Percentiles rank a stretch among this genome's conserved stretches.
phyloP scores from a whole-genome alignment of 1,284 basidiomycete species.

The Pholiota adiposa region DNA sequence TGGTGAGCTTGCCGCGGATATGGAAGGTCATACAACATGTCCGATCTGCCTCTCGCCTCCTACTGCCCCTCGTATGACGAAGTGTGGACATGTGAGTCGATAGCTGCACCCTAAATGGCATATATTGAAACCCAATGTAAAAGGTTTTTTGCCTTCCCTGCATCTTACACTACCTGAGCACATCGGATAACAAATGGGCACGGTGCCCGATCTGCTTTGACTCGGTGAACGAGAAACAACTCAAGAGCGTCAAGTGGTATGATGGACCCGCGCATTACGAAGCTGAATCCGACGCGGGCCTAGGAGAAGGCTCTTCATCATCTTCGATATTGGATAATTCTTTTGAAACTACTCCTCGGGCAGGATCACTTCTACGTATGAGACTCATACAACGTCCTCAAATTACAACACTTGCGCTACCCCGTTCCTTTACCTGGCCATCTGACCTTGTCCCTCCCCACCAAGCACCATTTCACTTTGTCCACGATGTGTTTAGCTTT shows the following conservation, averaged over 20 bases:
- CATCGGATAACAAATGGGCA: conserved; percentile 85
- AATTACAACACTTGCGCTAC: conserved; percentile 94
- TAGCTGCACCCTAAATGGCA: conserved; percentile 31
- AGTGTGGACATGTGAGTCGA: conserved; percentile 90
- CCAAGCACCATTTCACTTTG: conserved; percentile 93
- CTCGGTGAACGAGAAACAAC: conserved; percentile 87
- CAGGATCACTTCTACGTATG: conserved; percentile 75
- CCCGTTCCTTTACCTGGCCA: conserved; percentile 91
- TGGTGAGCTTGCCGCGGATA: conserved; percentile 39
- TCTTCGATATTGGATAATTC: conserved; percentile 36
- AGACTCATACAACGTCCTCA: conserved; percentile 92
- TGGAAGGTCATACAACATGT: conserved; percentile 77
- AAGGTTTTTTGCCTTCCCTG: conserved; percentile 83
- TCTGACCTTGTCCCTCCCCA: conserved; percentile 90
- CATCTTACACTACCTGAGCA: conserved; percentile 89
- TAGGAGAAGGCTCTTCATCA: conserved; percentile 47
- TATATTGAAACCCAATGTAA: not conserved
- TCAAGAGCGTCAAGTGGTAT: conserved; percentile 92
- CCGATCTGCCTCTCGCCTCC: conserved; percentile 96
- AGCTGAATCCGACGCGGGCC: conserved; percentile 43
- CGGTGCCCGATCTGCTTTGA: conserved; percentile 97
- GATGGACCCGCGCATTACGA: conserved; percentile 46
- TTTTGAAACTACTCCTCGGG: conserved; percentile 43
- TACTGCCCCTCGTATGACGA: conserved; percentile 93
- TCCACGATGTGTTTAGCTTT: conserved; percentile 89